A percentile compares a stretch with the other conserved stretches of the same genome.
phyloP scores from a whole-genome alignment of 2,329 filamentous ascomycete genomes.

The Canariomyces notabilis region DNA sequence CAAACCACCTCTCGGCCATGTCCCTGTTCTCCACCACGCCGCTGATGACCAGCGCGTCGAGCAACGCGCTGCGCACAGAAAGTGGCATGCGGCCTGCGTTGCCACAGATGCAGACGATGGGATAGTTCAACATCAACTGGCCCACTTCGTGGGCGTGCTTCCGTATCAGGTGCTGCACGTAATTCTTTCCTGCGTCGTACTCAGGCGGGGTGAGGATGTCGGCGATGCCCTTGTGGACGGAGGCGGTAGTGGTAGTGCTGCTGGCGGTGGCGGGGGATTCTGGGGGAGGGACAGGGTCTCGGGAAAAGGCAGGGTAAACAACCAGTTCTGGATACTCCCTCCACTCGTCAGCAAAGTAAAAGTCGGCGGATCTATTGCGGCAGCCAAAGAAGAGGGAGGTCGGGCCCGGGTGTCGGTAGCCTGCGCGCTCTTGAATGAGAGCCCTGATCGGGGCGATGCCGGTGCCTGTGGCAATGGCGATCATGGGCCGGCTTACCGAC shows the following conservation, averaged over 20 bases:
- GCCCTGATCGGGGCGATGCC: slow-evolving; percentile 80
- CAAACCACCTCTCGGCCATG: slow-evolving; percentile 35
- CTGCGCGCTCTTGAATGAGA: slow-evolving; percentile 67
- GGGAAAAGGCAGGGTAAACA: slow-evolving; percentile 45
- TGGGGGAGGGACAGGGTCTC: slow-evolving; percentile 31
- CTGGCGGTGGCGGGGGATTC: neutral
- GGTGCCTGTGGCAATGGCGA: slow-evolving; percentile 80
- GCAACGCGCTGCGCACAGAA: slow-evolving; percentile 48
- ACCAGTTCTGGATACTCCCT: slow-evolving; percentile 27
- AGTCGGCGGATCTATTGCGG: slow-evolving; percentile 69
- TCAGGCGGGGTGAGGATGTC: slow-evolving; percentile 4
- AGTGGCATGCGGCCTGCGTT: slow-evolving; percentile 55
- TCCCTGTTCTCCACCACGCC: slow-evolving; percentile 32
- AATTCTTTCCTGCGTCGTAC: slow-evolving; percentile 41
- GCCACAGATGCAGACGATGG: slow-evolving; percentile 51
- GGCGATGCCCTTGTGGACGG: neutral
- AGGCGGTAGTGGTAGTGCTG: neutral
- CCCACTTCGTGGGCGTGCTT: slow-evolving; percentile 36
- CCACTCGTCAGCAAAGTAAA: slow-evolving; percentile 80
- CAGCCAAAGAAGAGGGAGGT: slow-evolving; percentile 78
- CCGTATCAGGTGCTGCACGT: slow-evolving; percentile 52
- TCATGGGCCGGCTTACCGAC: slow-evolving; percentile 49
- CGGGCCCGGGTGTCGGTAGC: slow-evolving; percentile 30
- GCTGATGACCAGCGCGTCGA: slow-evolving; percentile 42
- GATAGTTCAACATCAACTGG: slow-evolving; percentile 34